Percentiles rank a stretch among this genome's conserved stretches.
phyloP scores from a whole-genome alignment of 1,284 basidiomycete genomes.

The Leccinum subrobustum region DNA sequence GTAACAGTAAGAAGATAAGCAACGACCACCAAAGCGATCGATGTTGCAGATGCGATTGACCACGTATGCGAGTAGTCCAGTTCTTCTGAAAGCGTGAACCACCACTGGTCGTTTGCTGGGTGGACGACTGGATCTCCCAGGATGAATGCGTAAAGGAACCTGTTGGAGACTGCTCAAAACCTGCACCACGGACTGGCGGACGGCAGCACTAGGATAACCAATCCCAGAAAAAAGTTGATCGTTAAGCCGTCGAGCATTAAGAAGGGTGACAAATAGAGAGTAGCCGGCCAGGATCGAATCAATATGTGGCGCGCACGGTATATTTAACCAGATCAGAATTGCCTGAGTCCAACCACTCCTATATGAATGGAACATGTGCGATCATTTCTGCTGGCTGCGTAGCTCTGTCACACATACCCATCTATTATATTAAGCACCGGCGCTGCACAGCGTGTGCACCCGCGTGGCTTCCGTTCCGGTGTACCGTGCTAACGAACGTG shows the following conservation, averaged over 20 bases:
- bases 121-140: constrained; percentile 26
- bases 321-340: no score
- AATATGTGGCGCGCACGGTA: no score
- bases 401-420: no score
- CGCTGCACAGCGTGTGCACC: no score
- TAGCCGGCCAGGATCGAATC: constrained; percentile 27
- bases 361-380: no score
- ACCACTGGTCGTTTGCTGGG: constrained; percentile 35
- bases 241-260: constrained; percentile 33
- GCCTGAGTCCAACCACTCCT: no score
- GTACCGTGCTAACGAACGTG: no score
- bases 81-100: constrained; percentile 24
- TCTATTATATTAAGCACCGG: no score
- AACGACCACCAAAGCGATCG: constrained; percentile 42
- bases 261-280: constrained; percentile 33
- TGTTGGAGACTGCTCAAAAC: constrained; percentile 32
- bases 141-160: constrained; percentile 30
- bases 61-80: constrained; percentile 35
- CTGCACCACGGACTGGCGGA: constrained; percentile 20
- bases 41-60: constrained; percentile 40
- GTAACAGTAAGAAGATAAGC: constrained; percentile 43
- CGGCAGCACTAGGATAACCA: constrained; percentile 15
- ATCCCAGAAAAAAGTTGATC: constrained; percentile 21
- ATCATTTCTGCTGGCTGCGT: no score
- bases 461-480: no score